Percentiles rank a stretch among this genome's conserved stretches.
These are phyloP conservation scores for Podochytrium sp. DNA, from an alignment of 192 early-diverging fungal species.

Conservation along the genomic window DNA sequence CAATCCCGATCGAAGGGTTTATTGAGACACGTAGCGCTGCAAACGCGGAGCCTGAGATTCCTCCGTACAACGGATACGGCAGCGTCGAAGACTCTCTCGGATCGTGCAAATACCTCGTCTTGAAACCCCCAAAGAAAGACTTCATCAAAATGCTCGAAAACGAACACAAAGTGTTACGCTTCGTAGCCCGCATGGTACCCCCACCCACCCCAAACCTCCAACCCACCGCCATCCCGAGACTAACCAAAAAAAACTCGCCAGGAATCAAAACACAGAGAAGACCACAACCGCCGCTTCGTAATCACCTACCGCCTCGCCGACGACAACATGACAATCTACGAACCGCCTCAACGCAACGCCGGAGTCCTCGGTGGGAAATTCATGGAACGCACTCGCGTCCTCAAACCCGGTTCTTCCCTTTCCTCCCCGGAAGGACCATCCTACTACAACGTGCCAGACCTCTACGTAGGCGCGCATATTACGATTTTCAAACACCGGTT, in stretches of 20 bases:
- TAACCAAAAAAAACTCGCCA: conserved; percentile 11
- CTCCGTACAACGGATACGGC: conserved; percentile 70
- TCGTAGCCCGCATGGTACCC: conserved; percentile 62
- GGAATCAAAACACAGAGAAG: conserved; percentile 68
- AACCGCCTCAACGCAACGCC: conserved; percentile 66
- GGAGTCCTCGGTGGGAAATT: conserved; percentile 67
- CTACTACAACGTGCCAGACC: conserved; percentile 58
- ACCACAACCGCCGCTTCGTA: conserved; percentile 61
- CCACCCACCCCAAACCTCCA: neutral
- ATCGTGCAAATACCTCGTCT: conserved; percentile 60
- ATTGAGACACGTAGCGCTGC: conserved; percentile 3
- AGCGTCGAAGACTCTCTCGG: conserved; percentile 65
- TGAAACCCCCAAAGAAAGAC: conserved; percentile 69
- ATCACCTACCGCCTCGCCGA: conserved; percentile 63
- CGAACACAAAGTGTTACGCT: conserved; percentile 63
- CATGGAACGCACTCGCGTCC: conserved; percentile 62
- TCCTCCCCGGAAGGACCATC: conserved; percentile 40
- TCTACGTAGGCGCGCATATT: conserved; percentile 59
- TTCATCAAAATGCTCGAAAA: conserved; percentile 71
- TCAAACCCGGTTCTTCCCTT: conserved; percentile 56
- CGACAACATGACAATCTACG: conserved; percentile 70
- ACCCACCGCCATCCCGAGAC: too few relatives aligned
- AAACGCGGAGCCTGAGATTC: conserved; percentile 38
- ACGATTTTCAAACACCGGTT: conserved; percentile 56
- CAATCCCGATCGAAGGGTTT: conserved; percentile 27